Evolutionary conservation across 176 grass and related monocot genomes (phyloP).

Genomic region (Typha latifolia): DNA sequence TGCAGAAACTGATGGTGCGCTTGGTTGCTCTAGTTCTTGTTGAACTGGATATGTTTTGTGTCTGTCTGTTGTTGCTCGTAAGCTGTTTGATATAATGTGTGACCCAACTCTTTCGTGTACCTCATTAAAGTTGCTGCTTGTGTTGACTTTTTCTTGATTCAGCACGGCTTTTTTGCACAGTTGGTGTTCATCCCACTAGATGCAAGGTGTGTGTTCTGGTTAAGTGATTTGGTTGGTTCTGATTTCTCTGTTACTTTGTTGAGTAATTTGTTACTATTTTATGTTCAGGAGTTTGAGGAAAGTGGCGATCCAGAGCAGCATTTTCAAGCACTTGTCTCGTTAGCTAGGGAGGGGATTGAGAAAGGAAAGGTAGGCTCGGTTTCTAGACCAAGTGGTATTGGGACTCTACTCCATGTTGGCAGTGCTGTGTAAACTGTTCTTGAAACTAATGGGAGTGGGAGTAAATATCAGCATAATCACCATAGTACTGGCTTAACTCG

Average conservation of each 20-base stretch:
- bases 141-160: slow-evolving; percentile 17
- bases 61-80: background rate
- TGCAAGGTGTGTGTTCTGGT: slow-evolving; percentile 46
- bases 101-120: background rate
- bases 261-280: slow-evolving; percentile 6
- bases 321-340: slow-evolving; percentile 63
- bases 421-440: background rate
- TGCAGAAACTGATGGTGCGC: slow-evolving; percentile 74
- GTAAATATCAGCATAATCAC: background rate
- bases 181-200: slow-evolving; percentile 93
- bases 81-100: slow-evolving; percentile 42
- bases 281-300: slow-evolving; percentile 85
- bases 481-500: no score
- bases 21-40: background rate
- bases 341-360: slow-evolving; percentile 61
- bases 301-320: slow-evolving; percentile 70
- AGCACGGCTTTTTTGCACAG: slow-evolving; percentile 88
- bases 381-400: background rate
- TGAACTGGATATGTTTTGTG: background rate
- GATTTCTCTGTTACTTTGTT: slow-evolving; percentile 7
- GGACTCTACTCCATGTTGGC: background rate
- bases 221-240: background rate
- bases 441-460: background rate
- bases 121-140: background rate
- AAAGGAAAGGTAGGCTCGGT: slow-evolving; percentile 66